Evolutionary conservation across 371 early-diverging fungal species (phyloP), one percentile per base, ranked within the genome.

Genomic region (Syncephalastrum monosporum): DNA sequence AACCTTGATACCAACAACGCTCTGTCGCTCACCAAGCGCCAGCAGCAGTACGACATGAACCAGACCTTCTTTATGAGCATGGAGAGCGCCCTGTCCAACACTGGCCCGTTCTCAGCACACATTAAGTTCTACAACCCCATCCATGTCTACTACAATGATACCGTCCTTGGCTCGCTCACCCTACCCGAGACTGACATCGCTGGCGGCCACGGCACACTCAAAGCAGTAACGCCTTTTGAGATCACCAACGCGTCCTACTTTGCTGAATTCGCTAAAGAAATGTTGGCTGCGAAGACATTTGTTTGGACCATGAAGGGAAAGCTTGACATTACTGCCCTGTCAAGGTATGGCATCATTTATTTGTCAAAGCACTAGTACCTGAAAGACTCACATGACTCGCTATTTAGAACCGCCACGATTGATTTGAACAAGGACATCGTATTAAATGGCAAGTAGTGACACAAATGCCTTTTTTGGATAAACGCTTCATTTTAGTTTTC

Each of bases 71-170:
- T 52, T 43, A 75, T 82, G 77, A 49, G 53, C 29, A 74, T 83
- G 75, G 47, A 70, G 44, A 75, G 77, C 50, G 41, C 45, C 6
- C 67, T 84, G 47, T 64, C 51, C 16, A 73, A 82, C 56, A 84
- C 84, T 19, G 84, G 84, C 49, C 82, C 84, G 4, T 81, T 80
- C 64, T 56, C 75, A 17, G 84, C 84, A 33, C 68, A 69, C 27
- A 75, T 83, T 27, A 61, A 59, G 43, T 83, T 83, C 64, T 65
- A 74, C 8, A 70, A 75, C 42, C 80, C 77, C 5, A 75, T 81
- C 42, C 41, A 75, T 2, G 75, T 83, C 42, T 67, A 61, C 24
- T 81, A 78, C 55, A 70, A 78, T 3, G 64, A 72, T 24, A 56
- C 47, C 13, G 19, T 65, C 48, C 67, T 82, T 24, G 83, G 83